phyloP scores from a whole-genome alignment of 306 rosid species.

The Acacia confusa region DNA sequence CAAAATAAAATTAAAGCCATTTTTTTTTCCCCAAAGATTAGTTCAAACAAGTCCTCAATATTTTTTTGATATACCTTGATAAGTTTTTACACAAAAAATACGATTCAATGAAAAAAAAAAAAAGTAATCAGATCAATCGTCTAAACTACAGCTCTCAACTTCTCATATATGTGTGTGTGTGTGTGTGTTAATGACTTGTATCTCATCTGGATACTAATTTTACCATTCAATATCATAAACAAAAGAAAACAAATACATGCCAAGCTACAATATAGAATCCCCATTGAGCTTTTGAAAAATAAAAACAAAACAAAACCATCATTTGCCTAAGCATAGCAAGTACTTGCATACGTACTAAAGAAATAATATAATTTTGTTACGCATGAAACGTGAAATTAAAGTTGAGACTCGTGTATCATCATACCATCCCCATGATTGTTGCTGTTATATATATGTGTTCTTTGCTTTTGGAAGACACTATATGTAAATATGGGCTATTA shows the following conservation, averaged over 20 bases:
- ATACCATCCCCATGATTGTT: constrained; percentile 50
- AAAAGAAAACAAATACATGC: not conserved
- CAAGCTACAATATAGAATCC: not conserved
- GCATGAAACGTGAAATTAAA: constrained; percentile 41
- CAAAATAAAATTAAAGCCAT: too few species aligned
- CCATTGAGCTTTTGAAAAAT: not conserved
- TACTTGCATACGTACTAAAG: constrained; percentile 42
- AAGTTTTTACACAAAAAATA: not conserved
- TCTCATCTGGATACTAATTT: not conserved
- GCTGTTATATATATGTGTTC: not conserved
- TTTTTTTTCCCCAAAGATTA: too few species aligned
- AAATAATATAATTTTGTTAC: constrained; percentile 30
- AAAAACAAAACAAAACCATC: not conserved
- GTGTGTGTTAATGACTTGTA: not conserved
- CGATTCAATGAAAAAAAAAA: not conserved
- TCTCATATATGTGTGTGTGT: not conserved
- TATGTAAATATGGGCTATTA: constrained; percentile 35
- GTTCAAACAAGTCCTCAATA: not conserved
- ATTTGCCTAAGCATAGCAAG: constrained; percentile 30
- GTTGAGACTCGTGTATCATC: constrained; percentile 55
- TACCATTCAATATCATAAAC: not conserved
- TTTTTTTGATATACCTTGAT: not conserved
- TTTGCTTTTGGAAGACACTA: constrained; percentile 33
- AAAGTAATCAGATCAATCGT: not conserved
- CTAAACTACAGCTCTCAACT: not conserved